These are phyloP conservation scores for Pneumocystis jirovecii DNA, from an alignment of 1,139 yeast genomes.

Conservation along the genomic window DNA sequence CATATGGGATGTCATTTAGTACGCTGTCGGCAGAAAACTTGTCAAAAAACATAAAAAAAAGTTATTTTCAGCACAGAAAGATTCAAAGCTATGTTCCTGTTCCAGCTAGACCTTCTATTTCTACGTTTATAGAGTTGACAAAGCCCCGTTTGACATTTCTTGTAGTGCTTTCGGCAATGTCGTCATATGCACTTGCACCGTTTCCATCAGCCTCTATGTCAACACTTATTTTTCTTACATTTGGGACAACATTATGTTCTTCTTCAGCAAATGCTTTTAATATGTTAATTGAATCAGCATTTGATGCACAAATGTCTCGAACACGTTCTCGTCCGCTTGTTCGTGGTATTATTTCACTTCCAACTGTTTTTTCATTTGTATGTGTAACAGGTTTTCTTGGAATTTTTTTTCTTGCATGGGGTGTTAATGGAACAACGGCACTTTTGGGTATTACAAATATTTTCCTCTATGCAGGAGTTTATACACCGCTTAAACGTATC, in stretches of 20 bases:
- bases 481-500: slow-evolving; percentile 76
- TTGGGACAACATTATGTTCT: slow-evolving; percentile 77
- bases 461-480: slow-evolving; percentile 69
- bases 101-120: slow-evolving; percentile 5
- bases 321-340: slow-evolving; percentile 87
- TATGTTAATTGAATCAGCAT: slow-evolving; percentile 91
- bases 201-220: slow-evolving; percentile 48
- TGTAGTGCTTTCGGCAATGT: slow-evolving; percentile 80
- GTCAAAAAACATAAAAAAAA: neutral
- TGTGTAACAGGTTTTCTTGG: slow-evolving; percentile 59
- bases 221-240: slow-evolving; percentile 54
- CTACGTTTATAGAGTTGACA: slow-evolving; percentile 53
- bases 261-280: slow-evolving; percentile 94
- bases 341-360: slow-evolving; percentile 58
- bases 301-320: slow-evolving; percentile 75
- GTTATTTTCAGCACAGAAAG: neutral
- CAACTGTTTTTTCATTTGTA: slow-evolving; percentile 71
- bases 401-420: slow-evolving; percentile 48
- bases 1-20: too few species aligned
- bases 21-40: neutral
- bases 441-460: slow-evolving; percentile 63
- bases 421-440: slow-evolving; percentile 57
- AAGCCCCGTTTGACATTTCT: slow-evolving; percentile 80
- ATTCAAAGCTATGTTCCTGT: neutral
- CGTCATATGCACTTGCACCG: slow-evolving; percentile 89